phyloP scores from a whole-genome alignment of 768 basidiomycete species.

The Cystobasidium ongulense region DNA sequence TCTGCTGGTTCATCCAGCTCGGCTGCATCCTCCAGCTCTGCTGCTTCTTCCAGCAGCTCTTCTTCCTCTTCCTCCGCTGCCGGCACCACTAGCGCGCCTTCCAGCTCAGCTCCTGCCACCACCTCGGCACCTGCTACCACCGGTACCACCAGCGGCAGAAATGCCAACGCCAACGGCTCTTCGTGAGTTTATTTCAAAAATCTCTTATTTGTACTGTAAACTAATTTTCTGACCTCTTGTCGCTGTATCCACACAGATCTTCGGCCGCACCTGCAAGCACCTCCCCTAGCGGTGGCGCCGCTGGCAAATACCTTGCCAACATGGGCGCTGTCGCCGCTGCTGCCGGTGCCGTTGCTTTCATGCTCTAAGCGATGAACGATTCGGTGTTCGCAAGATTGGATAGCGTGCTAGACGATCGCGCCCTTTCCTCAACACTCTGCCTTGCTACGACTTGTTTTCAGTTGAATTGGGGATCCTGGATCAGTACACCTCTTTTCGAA shows the following conservation, averaged over 20 bases:
- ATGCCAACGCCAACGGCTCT: not conserved
- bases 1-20: not conserved
- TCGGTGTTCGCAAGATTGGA: not conserved
- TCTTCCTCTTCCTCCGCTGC: not conserved
- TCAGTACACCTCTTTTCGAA: not conserved
- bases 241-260: not conserved
- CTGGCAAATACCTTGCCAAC: conserved; percentile 4
- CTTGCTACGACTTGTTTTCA: not conserved
- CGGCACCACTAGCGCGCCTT: not conserved
- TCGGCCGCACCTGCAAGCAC: not conserved
- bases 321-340: conserved; percentile 12
- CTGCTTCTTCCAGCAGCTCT: not conserved
- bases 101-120: not conserved
- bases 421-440: not conserved
- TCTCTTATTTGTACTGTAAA: not conserved
- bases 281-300: not conserved
- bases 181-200: not conserved
- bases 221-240: not conserved
- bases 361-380: conserved; percentile 9
- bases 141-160: not conserved
- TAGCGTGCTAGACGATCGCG: not conserved
- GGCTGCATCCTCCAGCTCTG: not conserved
- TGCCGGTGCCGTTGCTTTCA: conserved; percentile 18
- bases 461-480: not conserved
- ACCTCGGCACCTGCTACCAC: not conserved